phyloP scores from a whole-genome alignment of 805 yeast species.

The Jamesozyma spencerorum region DNA sequence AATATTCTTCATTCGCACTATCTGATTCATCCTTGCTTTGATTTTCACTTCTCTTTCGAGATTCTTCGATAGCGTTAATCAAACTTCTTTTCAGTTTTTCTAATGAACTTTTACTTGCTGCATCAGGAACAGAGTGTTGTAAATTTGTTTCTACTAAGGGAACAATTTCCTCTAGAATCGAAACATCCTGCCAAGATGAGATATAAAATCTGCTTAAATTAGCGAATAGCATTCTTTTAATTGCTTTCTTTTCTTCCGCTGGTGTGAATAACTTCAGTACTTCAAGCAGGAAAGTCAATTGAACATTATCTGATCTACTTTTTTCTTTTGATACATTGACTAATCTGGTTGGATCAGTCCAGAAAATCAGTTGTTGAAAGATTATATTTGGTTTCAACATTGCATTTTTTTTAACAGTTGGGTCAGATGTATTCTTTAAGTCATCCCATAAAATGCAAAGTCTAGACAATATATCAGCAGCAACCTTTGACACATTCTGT shows the following conservation, averaged over 20 bases:
- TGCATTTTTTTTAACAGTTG: conserved; percentile 12
- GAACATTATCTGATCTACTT: conserved; percentile 38
- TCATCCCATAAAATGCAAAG: conserved; percentile 40
- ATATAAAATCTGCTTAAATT: conserved; percentile 43
- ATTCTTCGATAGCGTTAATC: conserved; percentile 8
- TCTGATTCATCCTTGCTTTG: conserved; percentile 2
- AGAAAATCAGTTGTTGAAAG: conserved; percentile 62
- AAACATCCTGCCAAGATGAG: conserved; percentile 26
- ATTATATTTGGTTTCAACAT: conserved; percentile 41
- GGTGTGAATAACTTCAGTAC: conserved; percentile 40
- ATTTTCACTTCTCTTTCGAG: conserved; percentile 5
- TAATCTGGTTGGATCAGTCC: conserved; percentile 75
- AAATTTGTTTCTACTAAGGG: conserved; percentile 25
- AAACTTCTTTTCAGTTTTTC: conserved; percentile 21
- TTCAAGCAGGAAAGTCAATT: conserved; percentile 47
- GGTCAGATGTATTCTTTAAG: conserved; percentile 29
- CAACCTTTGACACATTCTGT: conserved; percentile 49
- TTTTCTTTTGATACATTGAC: conserved; percentile 41
- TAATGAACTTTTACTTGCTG: conserved; percentile 29
- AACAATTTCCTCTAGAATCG: conserved; percentile 20
- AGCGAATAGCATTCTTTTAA: conserved; percentile 43
- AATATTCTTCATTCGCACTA: conserved; percentile 15
- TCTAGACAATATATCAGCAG: conserved; percentile 57
- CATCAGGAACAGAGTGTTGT: conserved; percentile 29
- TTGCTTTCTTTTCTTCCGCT: conserved; percentile 40